Evolutionary conservation across 108 stramenopile species (phyloP).

Genomic region (Phaeodactylum tricornutum): DNA sequence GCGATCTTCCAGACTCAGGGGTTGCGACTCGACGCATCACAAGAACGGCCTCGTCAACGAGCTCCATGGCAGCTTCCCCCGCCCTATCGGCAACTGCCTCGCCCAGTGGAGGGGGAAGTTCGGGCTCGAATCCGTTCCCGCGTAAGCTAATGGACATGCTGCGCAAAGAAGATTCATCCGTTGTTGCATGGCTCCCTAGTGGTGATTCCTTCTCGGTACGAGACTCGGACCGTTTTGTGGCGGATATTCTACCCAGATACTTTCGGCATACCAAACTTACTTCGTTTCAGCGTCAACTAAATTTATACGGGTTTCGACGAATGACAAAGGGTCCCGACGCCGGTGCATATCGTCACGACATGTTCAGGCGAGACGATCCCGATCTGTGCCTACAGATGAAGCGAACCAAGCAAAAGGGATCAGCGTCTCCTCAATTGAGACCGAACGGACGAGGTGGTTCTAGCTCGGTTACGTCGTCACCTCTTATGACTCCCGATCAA

Average conservation of each 20-base stretch:
- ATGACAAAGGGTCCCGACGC: conserved; percentile 84
- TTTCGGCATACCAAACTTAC: conserved; percentile 91
- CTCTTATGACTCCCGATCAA: conserved; percentile 19
- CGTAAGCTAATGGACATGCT: conserved; percentile 88
- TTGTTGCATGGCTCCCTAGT: conserved; percentile 76
- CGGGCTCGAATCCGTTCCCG: conserved; percentile 77
- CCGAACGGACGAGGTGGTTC: not conserved
- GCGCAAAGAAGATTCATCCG: conserved; percentile 57
- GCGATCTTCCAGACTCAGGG: too few species aligned
- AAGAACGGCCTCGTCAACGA: conserved; percentile 5
- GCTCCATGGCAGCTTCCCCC: not conserved
- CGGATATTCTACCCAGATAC: conserved; percentile 70
- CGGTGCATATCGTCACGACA: conserved; percentile 89
- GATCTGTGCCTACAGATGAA: conserved; percentile 82
- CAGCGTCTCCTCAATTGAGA: conserved; percentile 7
- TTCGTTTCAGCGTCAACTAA: conserved; percentile 83
- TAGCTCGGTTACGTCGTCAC: conserved; percentile 29
- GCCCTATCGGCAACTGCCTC: conserved; percentile 7
- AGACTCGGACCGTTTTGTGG: conserved; percentile 70
- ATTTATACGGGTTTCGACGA: conserved; percentile 81
- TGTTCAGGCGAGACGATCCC: conserved; percentile 82
- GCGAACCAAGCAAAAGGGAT: conserved; percentile 86
- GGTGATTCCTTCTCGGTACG: conserved; percentile 85
- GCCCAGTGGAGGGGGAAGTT: conserved; percentile 15
- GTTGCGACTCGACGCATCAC: conserved; percentile 7